Evolutionary conservation across 768 basidiomycete genomes (phyloP).

Genomic region (Tulasnella sp.): DNA sequence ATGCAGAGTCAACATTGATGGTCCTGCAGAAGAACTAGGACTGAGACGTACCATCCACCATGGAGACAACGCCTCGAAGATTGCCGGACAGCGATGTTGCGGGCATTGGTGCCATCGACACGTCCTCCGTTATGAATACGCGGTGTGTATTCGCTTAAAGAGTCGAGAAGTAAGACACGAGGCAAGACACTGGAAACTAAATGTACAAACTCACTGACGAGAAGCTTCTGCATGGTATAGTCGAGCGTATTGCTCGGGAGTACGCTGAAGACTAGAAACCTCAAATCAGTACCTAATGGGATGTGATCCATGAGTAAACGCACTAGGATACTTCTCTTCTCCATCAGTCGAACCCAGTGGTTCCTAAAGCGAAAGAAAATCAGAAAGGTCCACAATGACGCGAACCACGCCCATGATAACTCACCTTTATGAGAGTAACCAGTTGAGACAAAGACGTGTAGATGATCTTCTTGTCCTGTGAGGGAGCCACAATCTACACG

Average conservation of each 20-base stretch:
- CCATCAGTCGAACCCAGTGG: slow-evolving; percentile 71
- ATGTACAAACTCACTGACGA: slow-evolving; percentile 50
- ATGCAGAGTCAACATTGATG: background rate
- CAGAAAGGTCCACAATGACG: background rate
- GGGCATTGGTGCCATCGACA: slow-evolving; percentile 16
- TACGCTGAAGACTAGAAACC: slow-evolving; percentile 57
- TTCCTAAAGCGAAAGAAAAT: slow-evolving; percentile 30
- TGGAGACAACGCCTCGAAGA: slow-evolving; percentile 55
- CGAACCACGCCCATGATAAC: background rate
- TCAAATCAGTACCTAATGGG: background rate
- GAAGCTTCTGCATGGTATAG: slow-evolving; percentile 67
- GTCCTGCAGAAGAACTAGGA: background rate
- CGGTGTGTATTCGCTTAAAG: slow-evolving; percentile 61
- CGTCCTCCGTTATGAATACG: slow-evolving; percentile 63
- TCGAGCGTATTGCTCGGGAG: slow-evolving; percentile 48
- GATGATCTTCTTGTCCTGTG: slow-evolving; percentile 67
- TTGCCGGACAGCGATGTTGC: slow-evolving; percentile 10
- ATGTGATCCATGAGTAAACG: background rate
- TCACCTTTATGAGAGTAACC: slow-evolving; percentile 59
- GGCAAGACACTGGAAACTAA: background rate
- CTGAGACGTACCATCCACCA: slow-evolving; percentile 56
- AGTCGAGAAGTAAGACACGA: slow-evolving; percentile 3
- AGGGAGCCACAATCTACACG: slow-evolving; percentile 60
- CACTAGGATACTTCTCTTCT: slow-evolving; percentile 67
- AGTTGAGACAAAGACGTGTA: slow-evolving; percentile 58